Evolutionary conservation across 148 eudicot species (phyloP).

Genomic region (Salicornia ramosissima): DNA sequence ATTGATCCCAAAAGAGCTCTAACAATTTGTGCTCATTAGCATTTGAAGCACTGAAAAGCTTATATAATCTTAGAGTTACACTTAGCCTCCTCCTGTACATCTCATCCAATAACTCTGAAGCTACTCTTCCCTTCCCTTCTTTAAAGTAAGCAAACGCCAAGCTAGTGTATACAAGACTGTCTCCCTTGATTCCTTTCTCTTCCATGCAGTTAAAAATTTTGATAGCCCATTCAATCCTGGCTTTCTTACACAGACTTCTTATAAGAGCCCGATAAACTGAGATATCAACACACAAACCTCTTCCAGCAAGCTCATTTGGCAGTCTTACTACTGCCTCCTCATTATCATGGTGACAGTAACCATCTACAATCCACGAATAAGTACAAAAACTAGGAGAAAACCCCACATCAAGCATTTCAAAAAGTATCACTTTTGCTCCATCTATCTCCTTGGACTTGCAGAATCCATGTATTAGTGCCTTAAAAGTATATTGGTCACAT

Average conservation of each 20-base stretch:
- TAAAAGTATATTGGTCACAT: slow-evolving; percentile 58
- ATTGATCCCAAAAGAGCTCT: slow-evolving; percentile 59
- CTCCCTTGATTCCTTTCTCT: slow-evolving; percentile 67
- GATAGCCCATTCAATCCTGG: slow-evolving; percentile 56
- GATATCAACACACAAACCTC: slow-evolving; percentile 53
- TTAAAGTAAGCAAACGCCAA: slow-evolving; percentile 65
- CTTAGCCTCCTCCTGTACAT: slow-evolving; percentile 69
- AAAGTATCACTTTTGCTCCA: slow-evolving; percentile 55
- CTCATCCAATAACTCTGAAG: slow-evolving; percentile 59
- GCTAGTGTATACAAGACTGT: slow-evolving; percentile 58
- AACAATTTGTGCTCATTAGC: slow-evolving; percentile 37
- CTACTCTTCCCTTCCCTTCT: slow-evolving; percentile 40
- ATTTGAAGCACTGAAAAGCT: slow-evolving; percentile 56
- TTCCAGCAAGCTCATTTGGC: slow-evolving; percentile 46
- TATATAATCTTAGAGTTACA: slow-evolving; percentile 59
- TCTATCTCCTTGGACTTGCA: slow-evolving; percentile 52
- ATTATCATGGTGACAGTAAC: slow-evolving; percentile 47
- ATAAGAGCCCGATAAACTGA: slow-evolving; percentile 79
- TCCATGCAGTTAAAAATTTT: slow-evolving; percentile 50
- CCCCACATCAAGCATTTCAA: slow-evolving; percentile 65
- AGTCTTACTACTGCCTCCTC: slow-evolving; percentile 53
- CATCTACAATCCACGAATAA: slow-evolving; percentile 82
- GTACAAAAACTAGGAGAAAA: slow-evolving; percentile 62
- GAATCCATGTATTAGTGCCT: slow-evolving; percentile 81
- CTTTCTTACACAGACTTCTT: slow-evolving; percentile 70